phyloP scores from a whole-genome alignment of 306 rosid genomes.

The Ziziphus jujuba region DNA sequence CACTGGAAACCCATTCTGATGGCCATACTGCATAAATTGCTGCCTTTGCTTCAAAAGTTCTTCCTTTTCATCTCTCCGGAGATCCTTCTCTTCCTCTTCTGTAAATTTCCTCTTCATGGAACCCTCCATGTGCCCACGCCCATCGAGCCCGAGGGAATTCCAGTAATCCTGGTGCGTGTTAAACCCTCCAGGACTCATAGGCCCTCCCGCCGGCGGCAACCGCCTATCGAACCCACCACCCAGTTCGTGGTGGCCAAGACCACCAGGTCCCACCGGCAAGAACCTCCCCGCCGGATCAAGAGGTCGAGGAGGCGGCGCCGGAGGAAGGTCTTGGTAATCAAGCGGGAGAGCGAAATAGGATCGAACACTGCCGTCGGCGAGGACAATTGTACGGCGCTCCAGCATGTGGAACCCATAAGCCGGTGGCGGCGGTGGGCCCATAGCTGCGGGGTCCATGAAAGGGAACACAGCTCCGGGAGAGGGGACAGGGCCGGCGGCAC shows the following conservation, averaged over 20 bases:
- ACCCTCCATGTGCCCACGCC: constrained; percentile 47
- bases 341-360: constrained; percentile 91
- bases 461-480: constrained; percentile 40
- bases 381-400: constrained; percentile 84
- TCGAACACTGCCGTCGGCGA: constrained; percentile 87
- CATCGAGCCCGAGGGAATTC: constrained; percentile 55
- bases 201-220: constrained; percentile 32
- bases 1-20: constrained; percentile 44
- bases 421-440: constrained; percentile 84
- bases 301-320: constrained; percentile 18
- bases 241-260: constrained; percentile 14
- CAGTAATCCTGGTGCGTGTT: constrained; percentile 54
- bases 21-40: constrained; percentile 51
- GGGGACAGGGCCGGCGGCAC: constrained; percentile 22
- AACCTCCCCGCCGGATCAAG: constrained; percentile 38
- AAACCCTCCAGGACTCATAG: constrained; percentile 35
- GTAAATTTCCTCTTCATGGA: constrained; percentile 63
- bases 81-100: constrained; percentile 37
- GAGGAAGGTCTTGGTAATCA: constrained; percentile 71
- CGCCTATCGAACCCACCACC: constrained; percentile 44
- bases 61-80: constrained; percentile 36
- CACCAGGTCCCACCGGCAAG: constrained; percentile 34
- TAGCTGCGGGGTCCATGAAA: constrained; percentile 50
- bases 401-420: constrained; percentile 96
- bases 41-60: constrained; percentile 53